Conservation (phyloP, 208 protist genomes). For the Trypanosoma vivax region DNA sequence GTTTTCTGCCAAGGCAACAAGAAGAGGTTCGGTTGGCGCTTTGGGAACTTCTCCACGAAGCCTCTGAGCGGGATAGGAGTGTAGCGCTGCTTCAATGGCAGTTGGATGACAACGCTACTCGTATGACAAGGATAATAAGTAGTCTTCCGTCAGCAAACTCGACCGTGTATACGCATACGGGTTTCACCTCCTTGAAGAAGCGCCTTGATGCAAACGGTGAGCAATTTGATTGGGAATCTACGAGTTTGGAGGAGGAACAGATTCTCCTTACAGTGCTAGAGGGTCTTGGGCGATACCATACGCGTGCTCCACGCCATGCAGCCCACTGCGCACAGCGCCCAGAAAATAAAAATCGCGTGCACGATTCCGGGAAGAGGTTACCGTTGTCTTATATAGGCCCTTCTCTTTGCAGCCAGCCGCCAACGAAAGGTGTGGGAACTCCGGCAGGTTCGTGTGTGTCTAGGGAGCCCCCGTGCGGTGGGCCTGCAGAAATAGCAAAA, state of each 20-base stretch:
- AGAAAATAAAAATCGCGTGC: too few relatives aligned
- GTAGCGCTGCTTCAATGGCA: slow-evolving; percentile 11
- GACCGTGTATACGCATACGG: too few relatives aligned
- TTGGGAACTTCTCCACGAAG: slow-evolving; percentile 16
- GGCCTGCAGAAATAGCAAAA: too few relatives aligned
- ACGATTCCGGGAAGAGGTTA: neutral
- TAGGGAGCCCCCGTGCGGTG: too few relatives aligned
- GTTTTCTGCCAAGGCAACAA: slow-evolving; percentile 14
- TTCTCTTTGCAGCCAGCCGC: too few relatives aligned
- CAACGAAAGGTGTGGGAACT: too few relatives aligned
- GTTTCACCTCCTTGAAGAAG: too few relatives aligned
- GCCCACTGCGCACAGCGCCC: slow-evolving; percentile 1
- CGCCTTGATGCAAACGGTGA: neutral
- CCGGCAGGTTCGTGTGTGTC: too few relatives aligned
- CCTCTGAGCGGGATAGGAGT: neutral
- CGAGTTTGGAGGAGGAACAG: slow-evolving; percentile 6
- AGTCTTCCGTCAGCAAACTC: too few relatives aligned
- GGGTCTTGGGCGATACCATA: slow-evolving; percentile 10
- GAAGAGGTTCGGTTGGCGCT: slow-evolving; percentile 16
- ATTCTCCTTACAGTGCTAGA: slow-evolving; percentile 6
- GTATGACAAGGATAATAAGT: neutral
- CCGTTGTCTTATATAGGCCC: neutral
- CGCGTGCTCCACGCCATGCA: slow-evolving; percentile 11
- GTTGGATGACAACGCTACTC: neutral
- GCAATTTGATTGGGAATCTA: neutral